Evolutionary conservation across 331 rosid genomes (phyloP).

Genomic region (Malus hybrid): DNA sequence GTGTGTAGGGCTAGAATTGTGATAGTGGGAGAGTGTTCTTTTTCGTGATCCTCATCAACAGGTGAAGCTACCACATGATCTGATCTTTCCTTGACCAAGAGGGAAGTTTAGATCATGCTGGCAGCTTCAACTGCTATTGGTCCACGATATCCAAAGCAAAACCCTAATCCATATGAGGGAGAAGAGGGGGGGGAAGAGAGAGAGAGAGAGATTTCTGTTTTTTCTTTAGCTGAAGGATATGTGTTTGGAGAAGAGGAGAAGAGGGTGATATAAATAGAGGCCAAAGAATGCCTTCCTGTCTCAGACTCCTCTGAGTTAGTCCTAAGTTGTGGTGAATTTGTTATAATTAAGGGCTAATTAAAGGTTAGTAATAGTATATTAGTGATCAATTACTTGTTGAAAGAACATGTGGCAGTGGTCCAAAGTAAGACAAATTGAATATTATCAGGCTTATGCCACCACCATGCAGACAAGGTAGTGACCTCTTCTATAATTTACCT

Average conservation of each 20-base stretch:
- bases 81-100: constrained; percentile 46
- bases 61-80: constrained; percentile 81
- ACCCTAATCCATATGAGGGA: not conserved
- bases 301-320: too few species aligned
- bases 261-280: constrained; percentile 30
- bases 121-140: constrained; percentile 77
- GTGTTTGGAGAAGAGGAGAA: constrained; percentile 3
- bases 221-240: not conserved
- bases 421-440: constrained; percentile 58
- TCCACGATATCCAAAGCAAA: constrained; percentile 31
- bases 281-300: constrained; percentile 15
- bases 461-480: constrained; percentile 47
- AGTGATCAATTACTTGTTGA: constrained; percentile 1
- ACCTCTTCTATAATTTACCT: constrained; percentile 33
- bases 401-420: constrained; percentile 61
- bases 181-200: not conserved
- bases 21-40: not conserved
- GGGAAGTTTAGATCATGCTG: constrained; percentile 89
- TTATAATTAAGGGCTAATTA: not conserved
- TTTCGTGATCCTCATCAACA: constrained; percentile 48
- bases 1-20: not conserved
- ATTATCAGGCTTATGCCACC: constrained; percentile 44
- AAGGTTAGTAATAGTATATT: not conserved
- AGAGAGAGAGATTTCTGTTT: constrained; percentile 1
- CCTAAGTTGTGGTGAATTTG: constrained; percentile 1